Conservation (phyloP, 495 filamentous ascomycete species). For the Aspergillus cristatus region DNA sequence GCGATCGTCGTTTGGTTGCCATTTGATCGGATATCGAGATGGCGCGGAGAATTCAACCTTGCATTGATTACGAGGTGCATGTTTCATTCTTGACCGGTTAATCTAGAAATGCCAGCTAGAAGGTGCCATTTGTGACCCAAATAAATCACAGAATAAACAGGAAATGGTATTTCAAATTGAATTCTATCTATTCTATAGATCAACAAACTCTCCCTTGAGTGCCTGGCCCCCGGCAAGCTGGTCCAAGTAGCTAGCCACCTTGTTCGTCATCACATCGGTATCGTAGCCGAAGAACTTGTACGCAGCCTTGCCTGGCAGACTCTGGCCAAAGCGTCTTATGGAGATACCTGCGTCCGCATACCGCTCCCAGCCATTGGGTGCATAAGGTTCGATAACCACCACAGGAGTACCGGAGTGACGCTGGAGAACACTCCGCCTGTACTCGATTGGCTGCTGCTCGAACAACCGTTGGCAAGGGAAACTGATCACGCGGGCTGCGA, state of each 20-base stretch:
- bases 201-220: conserved; percentile 29
- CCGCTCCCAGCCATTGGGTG: conserved; percentile 48
- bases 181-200: no score
- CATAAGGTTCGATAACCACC: conserved; percentile 48
- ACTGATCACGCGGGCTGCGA: conserved; percentile 41
- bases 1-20: no score
- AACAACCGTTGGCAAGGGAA: conserved; percentile 49
- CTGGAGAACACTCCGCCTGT: conserved; percentile 33
- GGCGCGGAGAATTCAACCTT: not conserved
- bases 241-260: conserved; percentile 36
- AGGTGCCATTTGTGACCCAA: not conserved
- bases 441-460: conserved; percentile 39
- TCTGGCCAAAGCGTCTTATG: conserved; percentile 39
- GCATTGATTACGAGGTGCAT: not conserved
- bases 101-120: not conserved
- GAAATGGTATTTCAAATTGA: no score
- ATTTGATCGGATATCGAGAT: no score
- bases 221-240: conserved; percentile 21
- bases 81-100: not conserved
- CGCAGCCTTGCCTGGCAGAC: conserved; percentile 40
- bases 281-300: conserved; percentile 49
- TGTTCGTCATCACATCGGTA: conserved; percentile 29
- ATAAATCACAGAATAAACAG: not conserved
- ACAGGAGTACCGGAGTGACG: conserved; percentile 28
- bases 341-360: conserved; percentile 46